These are phyloP conservation scores for Umbellularia californica DNA, from an alignment of 164 flowering plant species.

Conservation along the genomic window DNA sequence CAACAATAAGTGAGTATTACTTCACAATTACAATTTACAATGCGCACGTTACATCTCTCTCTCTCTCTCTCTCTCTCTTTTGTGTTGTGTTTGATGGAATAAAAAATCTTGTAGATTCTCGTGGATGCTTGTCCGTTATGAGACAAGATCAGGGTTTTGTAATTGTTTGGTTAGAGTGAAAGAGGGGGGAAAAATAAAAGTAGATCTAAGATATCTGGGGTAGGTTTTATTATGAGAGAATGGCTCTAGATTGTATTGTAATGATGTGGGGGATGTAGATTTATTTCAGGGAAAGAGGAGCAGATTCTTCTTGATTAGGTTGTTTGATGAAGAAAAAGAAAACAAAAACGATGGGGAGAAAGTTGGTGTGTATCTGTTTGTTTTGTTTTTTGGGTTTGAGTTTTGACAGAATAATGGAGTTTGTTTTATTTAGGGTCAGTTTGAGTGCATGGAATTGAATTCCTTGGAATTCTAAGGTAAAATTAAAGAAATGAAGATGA, in stretches of 20 bases:
- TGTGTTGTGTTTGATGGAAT: not conserved
- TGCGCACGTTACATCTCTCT: not conserved
- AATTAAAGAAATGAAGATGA: too few species aligned
- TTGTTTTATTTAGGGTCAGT: too few species aligned
- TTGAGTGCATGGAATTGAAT: too few species aligned
- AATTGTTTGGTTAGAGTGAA: too few species aligned
- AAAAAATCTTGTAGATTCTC: not conserved
- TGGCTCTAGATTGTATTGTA: too few species aligned
- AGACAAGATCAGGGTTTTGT: too few species aligned
- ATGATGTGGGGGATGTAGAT: not conserved
- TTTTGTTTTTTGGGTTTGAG: not conserved
- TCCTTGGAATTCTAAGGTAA: too few species aligned
- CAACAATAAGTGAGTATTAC: constrained; percentile 63
- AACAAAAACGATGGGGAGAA: not conserved
- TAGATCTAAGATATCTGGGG: too few species aligned
- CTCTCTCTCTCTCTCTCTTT: not conserved
- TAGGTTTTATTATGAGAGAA: too few species aligned
- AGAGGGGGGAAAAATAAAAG: too few species aligned
- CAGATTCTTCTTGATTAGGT: not conserved
- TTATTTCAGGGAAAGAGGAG: not conserved
- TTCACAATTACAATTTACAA: not conserved
- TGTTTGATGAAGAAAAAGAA: not conserved
- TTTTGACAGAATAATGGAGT: not conserved
- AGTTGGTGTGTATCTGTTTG: not conserved
- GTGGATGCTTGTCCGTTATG: not conserved